Base-by-base conservation (phyloP, 1,284 basidiomycete genomes). In the Ceratobasidium sp. region DNA sequence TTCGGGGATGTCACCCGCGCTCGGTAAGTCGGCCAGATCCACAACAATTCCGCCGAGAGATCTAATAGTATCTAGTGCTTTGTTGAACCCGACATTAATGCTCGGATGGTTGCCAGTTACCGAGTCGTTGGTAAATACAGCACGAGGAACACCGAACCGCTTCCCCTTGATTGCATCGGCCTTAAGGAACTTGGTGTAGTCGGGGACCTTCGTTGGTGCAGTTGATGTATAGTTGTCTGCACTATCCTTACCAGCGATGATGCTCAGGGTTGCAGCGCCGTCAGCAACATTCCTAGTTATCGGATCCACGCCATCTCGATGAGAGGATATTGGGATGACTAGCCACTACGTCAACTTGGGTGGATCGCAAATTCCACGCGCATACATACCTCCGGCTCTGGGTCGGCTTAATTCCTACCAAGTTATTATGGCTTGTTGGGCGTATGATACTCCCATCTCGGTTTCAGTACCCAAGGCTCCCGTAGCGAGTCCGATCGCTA, bases 281-380 rank as follows among this genome's bases (percentile, higher is more conserved):
- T 90, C 88, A 0, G 84, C 77, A 35, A 88, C 75, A 1, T 84
- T 85, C 38, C 87, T 83, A 0, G 83, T 79, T 73, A 89, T 83
- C 0, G 87, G 87, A 0, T 87, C 87, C 1, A 88, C 81, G 0
- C 85, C 86, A 73, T 89, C 87, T 75, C 88, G 87, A 73, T 87
- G 83, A 34, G 80, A 79, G 0, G 86, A 86, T 7, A 88, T 85
- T 0, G 87, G 87, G 40, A 88, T 78, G 1, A 88, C 87, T 86
- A n/a, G n/a, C n/a, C n/a, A 68, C 3, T 31, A 6, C 25, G 1
- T 54, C 27, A 50, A 15, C 4, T 8, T 13, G 25, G 17, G 40
- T 45, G 35, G 20, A 42, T 34, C 31, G 62, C 58, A 17, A 50
- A 64, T 53, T 74, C 31, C 62, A 69, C 52, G 29, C 25, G 32